A percentile compares a stretch with the other conserved stretches of the same genome.
These are phyloP conservation scores for Boletus tomentosulus DNA, from an alignment of 768 basidiomycete species.

Conservation along the genomic window DNA sequence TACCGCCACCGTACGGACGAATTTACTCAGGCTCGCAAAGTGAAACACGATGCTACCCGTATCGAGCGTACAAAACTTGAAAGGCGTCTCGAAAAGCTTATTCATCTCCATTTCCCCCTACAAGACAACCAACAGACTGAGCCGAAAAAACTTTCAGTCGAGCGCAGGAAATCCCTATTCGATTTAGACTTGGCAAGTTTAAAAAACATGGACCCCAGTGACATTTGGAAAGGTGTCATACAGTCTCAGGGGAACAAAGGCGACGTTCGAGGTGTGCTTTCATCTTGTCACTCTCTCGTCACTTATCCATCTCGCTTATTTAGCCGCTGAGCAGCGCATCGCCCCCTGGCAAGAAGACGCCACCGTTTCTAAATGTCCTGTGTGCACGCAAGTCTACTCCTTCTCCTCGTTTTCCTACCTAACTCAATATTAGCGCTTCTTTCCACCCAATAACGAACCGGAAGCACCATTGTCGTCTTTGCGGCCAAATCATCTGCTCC, in stretches of 20 bases:
- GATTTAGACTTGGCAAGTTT: slow-evolving; percentile 59
- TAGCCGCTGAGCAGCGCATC: slow-evolving; percentile 84
- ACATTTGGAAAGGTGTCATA: slow-evolving; percentile 65
- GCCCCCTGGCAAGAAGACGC: slow-evolving; percentile 94
- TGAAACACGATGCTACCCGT: slow-evolving; percentile 43
- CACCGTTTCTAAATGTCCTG: slow-evolving; percentile 70
- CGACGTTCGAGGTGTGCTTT: slow-evolving; percentile 60
- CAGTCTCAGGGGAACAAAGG: slow-evolving; percentile 47
- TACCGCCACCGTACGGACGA: slow-evolving; percentile 79
- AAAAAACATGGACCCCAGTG: slow-evolving; percentile 59
- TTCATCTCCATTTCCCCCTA: slow-evolving; percentile 61
- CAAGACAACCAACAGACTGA: slow-evolving; percentile 13
- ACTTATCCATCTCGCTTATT: background rate
- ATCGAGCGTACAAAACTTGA: slow-evolving; percentile 83
- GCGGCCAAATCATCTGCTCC: slow-evolving; percentile 88
- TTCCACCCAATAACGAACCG: slow-evolving; percentile 91
- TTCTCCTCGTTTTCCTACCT: background rate
- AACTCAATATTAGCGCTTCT: slow-evolving; percentile 42
- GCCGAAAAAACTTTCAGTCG: slow-evolving; percentile 2
- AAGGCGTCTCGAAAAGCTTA: slow-evolving; percentile 84
- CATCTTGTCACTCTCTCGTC: background rate
- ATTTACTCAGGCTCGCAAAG: slow-evolving; percentile 47
- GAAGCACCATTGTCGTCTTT: slow-evolving; percentile 94
- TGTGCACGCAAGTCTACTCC: slow-evolving; percentile 63
- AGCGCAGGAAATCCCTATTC: slow-evolving; percentile 60